Evolutionary conservation across 768 basidiomycete genomes (phyloP), one percentile per base, ranked within the genome.

Genomic region (Coprinopsis marcescibilis): DNA sequence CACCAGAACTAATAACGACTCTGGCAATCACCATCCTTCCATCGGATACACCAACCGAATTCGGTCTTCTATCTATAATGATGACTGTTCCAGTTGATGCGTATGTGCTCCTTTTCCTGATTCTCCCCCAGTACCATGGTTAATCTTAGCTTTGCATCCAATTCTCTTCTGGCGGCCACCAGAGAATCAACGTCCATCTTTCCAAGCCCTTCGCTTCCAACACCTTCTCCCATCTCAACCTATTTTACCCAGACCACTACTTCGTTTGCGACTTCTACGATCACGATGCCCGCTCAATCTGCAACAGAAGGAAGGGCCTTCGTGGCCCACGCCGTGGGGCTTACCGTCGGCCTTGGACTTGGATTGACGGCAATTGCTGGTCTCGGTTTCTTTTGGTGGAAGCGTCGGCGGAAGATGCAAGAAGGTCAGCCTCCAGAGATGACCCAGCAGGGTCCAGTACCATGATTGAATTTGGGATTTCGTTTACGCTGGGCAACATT

Each of bases 161-260:
- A n/a, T n/a, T n/a, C n/a, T n/a, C n/a, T n/a, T n/a, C n/a, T n/a
- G n/a, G n/a, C n/a, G n/a, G n/a, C n/a, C n/a, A 14, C 32, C 51
- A 63, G 58, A 8, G 41, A 45, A 20, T 53, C 60, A n/a, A 60
- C 66, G 11, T 59, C 60, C 0, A 54, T 71, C 15, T 59, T 71
- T 25, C 70, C 70, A 20, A 60, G 65, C 5, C 50, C 55, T 47
- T 67, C 68, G 0, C 59, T 70, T 8, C 69, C 70, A 0, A 57
- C 65, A 1, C 60, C 66, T 1, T 58, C 61, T 19, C 55, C 65
- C n/a, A 55, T 69, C 12, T 67, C 67, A 40, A 60, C 63, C 0
- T 49, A 34, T 33, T 66, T 64, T 40, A 49, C 50, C n/a, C 52
- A 56, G 15, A 50, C 52, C n/a, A 53, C 53, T 1, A 49, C 48